These are phyloP conservation scores for Cytospora piceicola DNA, from an alignment of 2,329 filamentous ascomycete genomes.

Conservation along the genomic window DNA sequence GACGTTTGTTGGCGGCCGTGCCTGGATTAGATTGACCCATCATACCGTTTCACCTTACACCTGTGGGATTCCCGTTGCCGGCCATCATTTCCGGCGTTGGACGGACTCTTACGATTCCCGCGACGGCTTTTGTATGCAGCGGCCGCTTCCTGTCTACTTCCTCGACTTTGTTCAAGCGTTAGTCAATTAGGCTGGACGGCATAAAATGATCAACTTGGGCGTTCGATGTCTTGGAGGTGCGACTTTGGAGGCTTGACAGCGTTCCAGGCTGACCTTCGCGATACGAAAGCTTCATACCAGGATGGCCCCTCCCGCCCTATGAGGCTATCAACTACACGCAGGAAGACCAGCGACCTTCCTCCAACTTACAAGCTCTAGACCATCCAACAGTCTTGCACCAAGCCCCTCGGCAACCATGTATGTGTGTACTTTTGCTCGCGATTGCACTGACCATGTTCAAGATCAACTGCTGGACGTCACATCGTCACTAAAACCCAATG, in stretches of 20 bases:
- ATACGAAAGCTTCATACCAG: constrained; percentile 1
- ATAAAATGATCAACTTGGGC: not conserved
- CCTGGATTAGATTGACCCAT: constrained; percentile 13
- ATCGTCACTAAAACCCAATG: not conserved
- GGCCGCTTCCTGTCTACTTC: not conserved
- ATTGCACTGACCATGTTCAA: constrained; percentile 1
- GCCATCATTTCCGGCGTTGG: constrained; percentile 9
- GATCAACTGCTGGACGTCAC: not conserved
- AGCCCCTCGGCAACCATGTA: constrained; percentile 5
- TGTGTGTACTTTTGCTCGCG: constrained; percentile 3
- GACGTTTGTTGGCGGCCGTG: not conserved
- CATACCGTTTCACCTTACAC: not conserved
- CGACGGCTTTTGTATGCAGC: not conserved
- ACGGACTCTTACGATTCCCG: not conserved
- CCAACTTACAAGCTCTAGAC: constrained; percentile 4
- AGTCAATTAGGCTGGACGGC: not conserved
- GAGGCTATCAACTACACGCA: constrained; percentile 1
- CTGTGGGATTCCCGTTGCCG: constrained; percentile 6
- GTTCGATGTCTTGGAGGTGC: not conserved
- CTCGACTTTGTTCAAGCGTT: not conserved
- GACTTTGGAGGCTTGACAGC: not conserved
- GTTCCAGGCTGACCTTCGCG: not conserved
- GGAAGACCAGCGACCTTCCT: not conserved
- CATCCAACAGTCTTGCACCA: not conserved
- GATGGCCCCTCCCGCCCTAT: constrained; percentile 6